Evolutionary conservation across 2,329 filamentous ascomycete species (phyloP), one percentile per base, ranked within the genome.

Genomic region (Peltaster fructicola): DNA sequence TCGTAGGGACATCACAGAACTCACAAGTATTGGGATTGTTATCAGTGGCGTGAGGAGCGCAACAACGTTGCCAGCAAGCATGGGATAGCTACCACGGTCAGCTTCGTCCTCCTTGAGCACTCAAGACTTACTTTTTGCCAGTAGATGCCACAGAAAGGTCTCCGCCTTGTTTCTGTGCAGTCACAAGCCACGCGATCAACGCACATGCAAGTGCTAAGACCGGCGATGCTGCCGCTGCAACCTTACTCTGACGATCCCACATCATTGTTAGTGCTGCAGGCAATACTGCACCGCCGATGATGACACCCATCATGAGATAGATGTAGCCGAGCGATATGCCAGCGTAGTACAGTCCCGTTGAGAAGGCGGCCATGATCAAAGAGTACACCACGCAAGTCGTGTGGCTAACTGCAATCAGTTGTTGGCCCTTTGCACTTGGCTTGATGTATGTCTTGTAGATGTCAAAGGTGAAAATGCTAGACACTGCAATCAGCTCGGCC

Each of bases 261-360:
- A 82, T 60, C 0, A 92, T 63, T 0, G 80, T 78, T 33, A 91
- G 56, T 0, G 79, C 74, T 0, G 80, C 78, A 0, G 84, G 82
- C 8, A 92, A 63, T 3, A 47, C 44, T 3, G 80, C 82, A 0
- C 77, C 69, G 0, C 74, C 81, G 44, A 92, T 88, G 41, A 92
- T 79, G 24, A 82, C 77, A 6, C 82, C 84, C 82, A 92, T 92
- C 44, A 91, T 67, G 2, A 91, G 57, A 44, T 90, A 90, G 3
- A 90, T 60, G 41, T 84, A 90, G 7, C 81, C 82, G 78, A 92
- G 88, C 7, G 68, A 74, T 32, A 92, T 76, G 11, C 50, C 54
- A 12, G 53, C 53, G 34, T 58, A 59, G 36, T 56, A 25, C 3
- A 33, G 13, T 9, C 30, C 30, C 2, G 30, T 33, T 8, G 27